Conservation (phyloP, 345 rosid genomes). For the Boechera stricta region DNA sequence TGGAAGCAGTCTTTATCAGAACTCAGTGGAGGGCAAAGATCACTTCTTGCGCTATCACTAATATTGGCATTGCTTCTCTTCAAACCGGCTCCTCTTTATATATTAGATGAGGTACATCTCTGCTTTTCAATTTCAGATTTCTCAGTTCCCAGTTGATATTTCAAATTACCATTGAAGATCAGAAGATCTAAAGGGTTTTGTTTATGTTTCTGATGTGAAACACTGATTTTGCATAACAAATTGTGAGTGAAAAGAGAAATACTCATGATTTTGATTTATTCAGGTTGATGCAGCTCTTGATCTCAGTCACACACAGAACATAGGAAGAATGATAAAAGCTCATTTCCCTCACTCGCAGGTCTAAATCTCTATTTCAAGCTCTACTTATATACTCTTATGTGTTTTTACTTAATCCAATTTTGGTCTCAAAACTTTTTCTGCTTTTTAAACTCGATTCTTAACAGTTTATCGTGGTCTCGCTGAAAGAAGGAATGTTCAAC, state of each 20-base stretch:
- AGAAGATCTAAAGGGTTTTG: not conserved
- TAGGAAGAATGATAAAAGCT: slow-evolving; percentile 90
- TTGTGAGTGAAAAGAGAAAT: not conserved
- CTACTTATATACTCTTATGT: slow-evolving; percentile 2
- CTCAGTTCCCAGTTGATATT: slow-evolving; percentile 21
- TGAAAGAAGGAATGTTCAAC: slow-evolving; percentile 99
- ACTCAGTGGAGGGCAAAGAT: slow-evolving; percentile 95
- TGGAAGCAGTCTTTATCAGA: slow-evolving; percentile 99
- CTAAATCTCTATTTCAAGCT: slow-evolving; percentile 17
- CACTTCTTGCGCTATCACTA: slow-evolving; percentile 88
- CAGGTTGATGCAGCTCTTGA: slow-evolving; percentile 98
- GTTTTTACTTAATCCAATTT: slow-evolving; percentile 8
- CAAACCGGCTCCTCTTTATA: slow-evolving; percentile 98
- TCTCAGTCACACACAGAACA: slow-evolving; percentile 97
- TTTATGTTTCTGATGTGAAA: not conserved
- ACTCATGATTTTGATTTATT: slow-evolving; percentile 24
- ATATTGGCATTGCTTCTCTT: slow-evolving; percentile 95
- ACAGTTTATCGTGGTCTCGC: slow-evolving; percentile 96
- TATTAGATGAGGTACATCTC: slow-evolving; percentile 83
- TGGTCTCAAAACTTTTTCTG: slow-evolving; percentile 4
- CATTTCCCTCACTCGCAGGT: slow-evolving; percentile 82
- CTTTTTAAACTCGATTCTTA: not conserved
- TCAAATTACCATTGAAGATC: not conserved
- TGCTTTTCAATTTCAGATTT: slow-evolving; percentile 4
- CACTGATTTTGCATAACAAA: not conserved